Evolutionary conservation across 345 rosid species (phyloP), one percentile per base, ranked within the genome.

Genomic region (Diplotaxis tenuifolia): DNA sequence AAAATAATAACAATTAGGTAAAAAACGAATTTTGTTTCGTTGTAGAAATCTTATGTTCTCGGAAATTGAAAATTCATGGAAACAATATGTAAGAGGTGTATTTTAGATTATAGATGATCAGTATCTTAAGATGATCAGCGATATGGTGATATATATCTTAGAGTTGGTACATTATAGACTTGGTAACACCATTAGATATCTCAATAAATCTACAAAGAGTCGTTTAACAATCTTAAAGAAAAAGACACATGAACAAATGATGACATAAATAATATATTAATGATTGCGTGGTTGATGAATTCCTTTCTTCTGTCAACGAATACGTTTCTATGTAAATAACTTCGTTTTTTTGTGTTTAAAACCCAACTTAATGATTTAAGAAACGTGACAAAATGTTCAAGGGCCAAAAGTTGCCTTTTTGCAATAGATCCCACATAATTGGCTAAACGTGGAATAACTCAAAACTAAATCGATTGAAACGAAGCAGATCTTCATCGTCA

Each of bases 241-340:
- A 74, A 58, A 4, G 78, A 67, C 67, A 67, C 31, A 22, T 5
- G 54, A 67, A 34, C 67, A 58, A 68, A 50, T 75, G 73, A 66
- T 57, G 10, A 21, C 27, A 60, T 18, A n/a, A 18, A 27, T 61
- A 36, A 6, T 52, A 50, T 34, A 50, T 23, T 38, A 36, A 53
- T 67, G 3, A 57, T 68, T 25, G 74, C 69, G 69, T 75, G 63
- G 63, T 75, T 68, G 74, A 68, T 38, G 73, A 25, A 53, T 20
- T 75, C 68, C 25, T 61, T 18, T 67, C 7, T 22, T 67, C 11
- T 50, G 36, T 36, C 18, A 1, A 36, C 27, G 69, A 40, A 21
- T 36, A 61, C 20, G 63, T 69, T 68, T 61, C 63, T 50, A 4
- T 27, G 67, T 21, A 57, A n/a, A 19, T 45, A 34, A 56, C 23